phyloP scores from a whole-genome alignment of 257 asterid species.

The Ehretia macrophylla region DNA sequence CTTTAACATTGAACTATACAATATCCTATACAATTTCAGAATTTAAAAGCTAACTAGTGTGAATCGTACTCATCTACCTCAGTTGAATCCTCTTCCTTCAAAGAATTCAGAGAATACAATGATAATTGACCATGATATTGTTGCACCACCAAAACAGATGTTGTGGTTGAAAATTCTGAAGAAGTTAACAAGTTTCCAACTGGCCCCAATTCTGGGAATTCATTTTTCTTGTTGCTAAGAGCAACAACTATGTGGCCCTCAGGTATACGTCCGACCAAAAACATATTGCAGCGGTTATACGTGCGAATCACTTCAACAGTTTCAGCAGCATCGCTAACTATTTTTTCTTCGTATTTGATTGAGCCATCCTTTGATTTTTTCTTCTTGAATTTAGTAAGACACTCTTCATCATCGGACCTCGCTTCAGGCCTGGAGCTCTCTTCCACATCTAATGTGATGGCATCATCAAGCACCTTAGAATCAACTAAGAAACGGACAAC shows the following conservation, averaged over 20 bases:
- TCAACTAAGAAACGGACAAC: constrained; percentile 36
- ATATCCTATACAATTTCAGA: neutral
- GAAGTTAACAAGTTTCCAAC: constrained; percentile 52
- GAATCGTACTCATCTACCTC: constrained; percentile 27
- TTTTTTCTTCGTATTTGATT: constrained; percentile 42
- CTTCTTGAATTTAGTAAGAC: constrained; percentile 30
- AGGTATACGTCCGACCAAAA: constrained; percentile 54
- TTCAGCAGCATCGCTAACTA: constrained; percentile 24
- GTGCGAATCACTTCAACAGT: constrained; percentile 25
- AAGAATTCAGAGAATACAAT: constrained; percentile 30
- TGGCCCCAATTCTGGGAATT: constrained; percentile 67
- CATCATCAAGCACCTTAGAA: constrained; percentile 21
- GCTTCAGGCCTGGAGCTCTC: constrained; percentile 16
- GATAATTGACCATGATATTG: constrained; percentile 46
- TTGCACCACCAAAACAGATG: constrained; percentile 65
- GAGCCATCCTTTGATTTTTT: constrained; percentile 30
- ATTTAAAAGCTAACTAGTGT: neutral
- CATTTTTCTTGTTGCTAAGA: constrained; percentile 23
- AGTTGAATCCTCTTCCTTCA: constrained; percentile 31
- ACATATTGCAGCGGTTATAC: constrained; percentile 41
- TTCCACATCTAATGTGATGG: constrained; percentile 23
- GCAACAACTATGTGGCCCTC: constrained; percentile 45
- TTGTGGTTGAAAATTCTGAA: constrained; percentile 34
- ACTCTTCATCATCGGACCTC: constrained; percentile 32
- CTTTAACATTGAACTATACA: neutral